Evolutionary conservation across 2,329 filamentous ascomycete genomes (phyloP), one percentile per base, ranked within the genome.

Genomic region (Geosmithia morbida): DNA sequence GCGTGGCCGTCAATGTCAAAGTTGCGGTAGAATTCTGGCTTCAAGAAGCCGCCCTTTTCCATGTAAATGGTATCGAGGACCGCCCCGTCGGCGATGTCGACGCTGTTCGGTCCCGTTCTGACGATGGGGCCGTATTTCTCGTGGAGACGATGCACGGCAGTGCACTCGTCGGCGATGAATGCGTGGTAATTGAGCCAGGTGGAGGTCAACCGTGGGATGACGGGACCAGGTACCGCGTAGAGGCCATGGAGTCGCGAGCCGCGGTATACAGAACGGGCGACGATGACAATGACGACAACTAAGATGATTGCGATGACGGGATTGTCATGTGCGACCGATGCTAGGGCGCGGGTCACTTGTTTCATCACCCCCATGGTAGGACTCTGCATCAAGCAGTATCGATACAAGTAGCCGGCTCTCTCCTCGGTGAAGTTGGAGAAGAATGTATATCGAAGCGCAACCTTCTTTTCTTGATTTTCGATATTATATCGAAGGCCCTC

Each of bases 1-100:
- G 65, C 57, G 52, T 72, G 70, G 1, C 70, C 71, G 51, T 77
- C 74, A 17, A 77, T 72, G 49, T 77, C 70, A 52, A 78, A 78
- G 51, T 78, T 79, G 1, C 58, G 57, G 54, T 79, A 79, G 49
- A 64, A 69, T 1, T 56, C 52, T 1, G 71, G 64, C 54, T 79
- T 79, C 1, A 59, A 56, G 47, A 79, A 77, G 1, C 75, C 74
- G 3, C 74, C 73, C 39, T 62, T 67, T 2, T 64, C 59, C 13
- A 68, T 55, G 55, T 79, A 79, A 30, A 79, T 74, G 2, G 68
- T 59, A 0, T 64, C 58, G 20, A 75, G 54, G 1, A 69, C 72
- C 16, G 61, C 62, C 10, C 66, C 66, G 45, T 70, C 66, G 7
- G 66, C 56, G 46, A 73, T 65, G 47, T 66, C 61, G 40, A 69